Evolutionary conservation across 139 green algal species (phyloP), one percentile per base, ranked within the genome.

Genomic region (Raphidocelis subcapitata): DNA sequence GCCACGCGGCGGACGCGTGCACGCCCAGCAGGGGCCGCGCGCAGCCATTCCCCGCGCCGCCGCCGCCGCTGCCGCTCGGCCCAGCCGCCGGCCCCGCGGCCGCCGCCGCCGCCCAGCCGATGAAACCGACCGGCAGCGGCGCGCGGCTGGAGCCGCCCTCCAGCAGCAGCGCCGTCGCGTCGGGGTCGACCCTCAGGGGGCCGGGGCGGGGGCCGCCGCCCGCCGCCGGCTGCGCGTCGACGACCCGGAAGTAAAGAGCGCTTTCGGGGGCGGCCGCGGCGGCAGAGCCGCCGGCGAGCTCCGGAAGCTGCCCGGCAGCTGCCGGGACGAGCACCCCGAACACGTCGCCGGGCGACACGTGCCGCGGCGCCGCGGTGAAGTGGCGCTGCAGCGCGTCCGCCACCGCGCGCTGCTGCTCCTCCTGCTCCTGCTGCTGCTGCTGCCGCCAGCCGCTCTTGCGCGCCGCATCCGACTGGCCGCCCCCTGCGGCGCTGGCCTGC

Each of bases 21-120:
- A 69, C 33, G 14, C 82, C 82, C 35, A 85, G 63, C 37, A 76
- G n/a, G 26, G 36, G 62, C n/a, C n/a, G n/a, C n/a, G n/a, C n/a
- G n/a, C n/a, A n/a, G n/a, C n/a, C n/a, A n/a, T n/a, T n/a, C n/a
- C n/a, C n/a, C n/a, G n/a, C n/a, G n/a, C n/a, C n/a, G n/a, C n/a
- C n/a, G n/a, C n/a, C n/a, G n/a, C n/a, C n/a, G 23, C 47, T 5
- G 33, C 44, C 49, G 32, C 33, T 21, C 24, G 54, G 12, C 24
- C 10, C 41, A 8, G 8, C 41, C 41, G 41, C 41, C 41, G 12
- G 8, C 8, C 41, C 41, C 41, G 41, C 41, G 20, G 49, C 61
- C 55, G 46, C 70, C 54, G 70, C 62, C 31, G 36, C 72, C 52
- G 62, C 72, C 35, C 67, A 78, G 15, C 72, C 72, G n/a, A 55